Conservation (phyloP, 2,329 filamentous ascomycete genomes). For the Paramyrothecium roridum region DNA sequence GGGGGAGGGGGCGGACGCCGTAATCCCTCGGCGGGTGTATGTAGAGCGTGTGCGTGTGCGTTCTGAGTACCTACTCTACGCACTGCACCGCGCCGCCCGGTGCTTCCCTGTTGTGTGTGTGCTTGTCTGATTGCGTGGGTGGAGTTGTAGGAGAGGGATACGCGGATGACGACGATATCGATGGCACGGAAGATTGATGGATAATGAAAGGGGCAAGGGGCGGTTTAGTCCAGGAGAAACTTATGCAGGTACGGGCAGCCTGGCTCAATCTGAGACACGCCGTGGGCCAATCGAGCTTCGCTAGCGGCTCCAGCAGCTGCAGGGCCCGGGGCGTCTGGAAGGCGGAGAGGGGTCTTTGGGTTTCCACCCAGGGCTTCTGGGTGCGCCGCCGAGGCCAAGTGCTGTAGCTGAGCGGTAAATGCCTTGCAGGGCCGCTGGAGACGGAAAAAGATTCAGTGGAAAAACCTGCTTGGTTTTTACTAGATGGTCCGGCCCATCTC, state of each 20-base stretch:
- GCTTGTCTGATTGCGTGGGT: not conserved
- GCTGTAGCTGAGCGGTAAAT: no score
- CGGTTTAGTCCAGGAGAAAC: not conserved
- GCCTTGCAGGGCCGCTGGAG: no score
- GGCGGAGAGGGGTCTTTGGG: no score
- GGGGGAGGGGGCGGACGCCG: not conserved
- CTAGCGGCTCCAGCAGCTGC: slow-evolving; percentile 2
- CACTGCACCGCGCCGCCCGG: no score
- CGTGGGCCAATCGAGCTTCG: slow-evolving; percentile 23
- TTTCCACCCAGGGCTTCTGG: no score
- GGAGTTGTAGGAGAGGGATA: not conserved
- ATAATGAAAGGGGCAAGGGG: slow-evolving; percentile 1
- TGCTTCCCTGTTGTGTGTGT: not conserved
- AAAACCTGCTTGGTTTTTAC: no score
- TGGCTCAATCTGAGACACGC: slow-evolving; percentile 27
- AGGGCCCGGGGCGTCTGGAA: not conserved
- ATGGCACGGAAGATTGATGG: not conserved
- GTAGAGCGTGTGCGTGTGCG: no score
- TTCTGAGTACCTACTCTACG: no score
- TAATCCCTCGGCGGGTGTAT: not conserved
- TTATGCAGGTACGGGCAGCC: slow-evolving; percentile 18
- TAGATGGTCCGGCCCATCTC: no score
- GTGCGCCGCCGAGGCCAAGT: no score
- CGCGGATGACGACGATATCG: not conserved
- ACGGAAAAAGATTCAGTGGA: no score